Conservation (phyloP, 1,139 yeast species). For the Saccharomyces uvarum region DNA sequence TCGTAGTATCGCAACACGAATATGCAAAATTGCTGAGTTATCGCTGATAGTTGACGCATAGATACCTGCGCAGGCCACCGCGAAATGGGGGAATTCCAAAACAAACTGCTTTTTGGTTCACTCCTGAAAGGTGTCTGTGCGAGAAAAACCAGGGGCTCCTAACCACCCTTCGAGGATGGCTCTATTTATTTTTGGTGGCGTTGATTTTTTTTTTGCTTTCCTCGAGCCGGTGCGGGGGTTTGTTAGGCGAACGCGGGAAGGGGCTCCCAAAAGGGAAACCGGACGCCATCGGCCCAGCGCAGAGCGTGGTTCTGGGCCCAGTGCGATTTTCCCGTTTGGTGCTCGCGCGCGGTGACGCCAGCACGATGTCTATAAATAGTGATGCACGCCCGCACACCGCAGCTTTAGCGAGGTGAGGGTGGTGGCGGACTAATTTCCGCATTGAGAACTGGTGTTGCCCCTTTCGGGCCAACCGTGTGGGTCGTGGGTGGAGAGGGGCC, state of each 20-base stretch:
- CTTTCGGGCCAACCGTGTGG: background rate
- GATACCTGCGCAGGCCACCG: background rate
- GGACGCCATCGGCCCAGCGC: background rate
- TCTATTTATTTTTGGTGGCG: background rate
- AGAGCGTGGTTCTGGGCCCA: background rate
- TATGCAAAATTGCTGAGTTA: constrained; percentile 34
- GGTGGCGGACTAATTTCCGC: background rate
- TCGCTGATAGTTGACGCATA: background rate
- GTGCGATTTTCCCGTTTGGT: background rate
- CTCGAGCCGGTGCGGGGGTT: background rate
- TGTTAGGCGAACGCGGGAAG: background rate
- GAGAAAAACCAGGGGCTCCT: constrained; percentile 96
- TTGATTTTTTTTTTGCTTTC: constrained; percentile 23
- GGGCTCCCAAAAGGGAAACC: background rate
- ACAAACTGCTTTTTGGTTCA: constrained; percentile 47
- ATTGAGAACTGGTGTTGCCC: background rate
- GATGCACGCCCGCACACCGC: background rate
- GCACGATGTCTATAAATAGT: background rate
- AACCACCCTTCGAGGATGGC: constrained; percentile 69
- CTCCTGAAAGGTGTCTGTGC: constrained; percentile 96
- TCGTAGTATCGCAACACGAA: constrained; percentile 96
- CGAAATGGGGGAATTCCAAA: background rate
- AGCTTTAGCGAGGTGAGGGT: background rate
- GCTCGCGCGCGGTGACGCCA: background rate
- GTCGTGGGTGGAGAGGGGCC: background rate